Base-by-base conservation (phyloP, 2,329 filamentous ascomycete species). In the Daldinia sp. region DNA sequence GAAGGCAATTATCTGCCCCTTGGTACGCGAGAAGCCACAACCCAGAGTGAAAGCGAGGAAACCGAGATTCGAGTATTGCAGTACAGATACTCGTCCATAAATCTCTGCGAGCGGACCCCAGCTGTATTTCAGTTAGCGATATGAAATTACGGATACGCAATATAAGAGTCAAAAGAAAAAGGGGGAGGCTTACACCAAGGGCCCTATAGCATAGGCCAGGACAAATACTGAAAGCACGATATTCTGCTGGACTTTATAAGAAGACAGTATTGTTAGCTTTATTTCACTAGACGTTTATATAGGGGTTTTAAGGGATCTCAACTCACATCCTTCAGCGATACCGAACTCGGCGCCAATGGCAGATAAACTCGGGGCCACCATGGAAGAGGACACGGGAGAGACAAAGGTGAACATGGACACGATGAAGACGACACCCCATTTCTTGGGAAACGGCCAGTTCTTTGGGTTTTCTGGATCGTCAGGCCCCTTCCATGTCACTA, bases 351-450 rank as follows among this genome's bases (percentile, higher is more conserved):
- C 72, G n/a, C 83, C 81, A 54, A 91, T 87, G 2, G 81, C 76
- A 9, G 77, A 75, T 42, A 91, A 77, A 4, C 81, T 82, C 0
- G 85, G 85, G 0, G 86, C 86, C 12, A 88, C 82, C 80, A 88
- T 87, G 39, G 86, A 87, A 4, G 87, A 89, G 1, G 86, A 85
- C 6, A 89, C 81, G 0, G 87, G 87, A 2, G 88, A 88, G 66
- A 90, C 86, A 70, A 90, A 84, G 1, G 87, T 89, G 75, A 89
- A 89, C 56, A 82, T 78, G 3, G 85, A 86, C 33, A 89, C 81
- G 60, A 88, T 81, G 42, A 87, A 79, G 1, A 86, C 84, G 20
- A 84, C 84, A 1, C 79, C 78, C 89, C 88, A 90, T 77, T 89
- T 90, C 74, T 82, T 85, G 35, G 77, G 79, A 33, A 78, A 79